Base-by-base conservation (phyloP, 2,329 filamentous ascomycete species). In the Didymella pomorum region DNA sequence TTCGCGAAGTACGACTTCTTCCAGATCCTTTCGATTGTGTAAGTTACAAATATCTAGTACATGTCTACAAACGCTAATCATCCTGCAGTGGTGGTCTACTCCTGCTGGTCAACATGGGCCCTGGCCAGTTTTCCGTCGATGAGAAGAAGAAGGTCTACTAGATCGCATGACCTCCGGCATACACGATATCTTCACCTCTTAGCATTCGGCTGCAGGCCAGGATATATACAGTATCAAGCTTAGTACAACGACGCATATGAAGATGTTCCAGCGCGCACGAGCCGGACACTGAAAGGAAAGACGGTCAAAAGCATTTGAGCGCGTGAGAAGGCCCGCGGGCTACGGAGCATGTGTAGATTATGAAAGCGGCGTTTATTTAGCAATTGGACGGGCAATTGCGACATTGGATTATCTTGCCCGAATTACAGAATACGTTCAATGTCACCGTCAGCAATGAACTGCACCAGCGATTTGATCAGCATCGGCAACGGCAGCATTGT, bases 101-200 rank as follows among this genome's bases (percentile, higher is more conserved):
- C 58, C 89, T 99, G 67, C 87, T 99, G 67, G 93, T 98, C 81
- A 99, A 99, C 87, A 97, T 95, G 87, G 95, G 95, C 62, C 95
- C 95, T 10, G 95, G 95, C 64, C 93, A 97, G 79, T 91, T 98
- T 84, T 96, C 91, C 78, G 94, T 98, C 79, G 95, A 99, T 80
- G 95, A 99, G 87, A 99, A 99, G 91, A 99, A 99, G 89, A 99
- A 99, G 87, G 95, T 99, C 69, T 99, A 99, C 83, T 99, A 86
- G 65, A 61, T 46, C 29, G 11, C 29, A 31, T 31, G 18, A 18
- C 41, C 31, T 42, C 39, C 18, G 43, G 43, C 48, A 44, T 26
- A 49, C 28, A 43, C 42, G 25, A 52, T 60, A 60, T 60, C 52
- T 48, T 60, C 52, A 56, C 21, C 48, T 42, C 42, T 56, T 43